Conservation (phyloP, 2,329 filamentous ascomycete species). For the Ophiocordyceps sinensis region DNA sequence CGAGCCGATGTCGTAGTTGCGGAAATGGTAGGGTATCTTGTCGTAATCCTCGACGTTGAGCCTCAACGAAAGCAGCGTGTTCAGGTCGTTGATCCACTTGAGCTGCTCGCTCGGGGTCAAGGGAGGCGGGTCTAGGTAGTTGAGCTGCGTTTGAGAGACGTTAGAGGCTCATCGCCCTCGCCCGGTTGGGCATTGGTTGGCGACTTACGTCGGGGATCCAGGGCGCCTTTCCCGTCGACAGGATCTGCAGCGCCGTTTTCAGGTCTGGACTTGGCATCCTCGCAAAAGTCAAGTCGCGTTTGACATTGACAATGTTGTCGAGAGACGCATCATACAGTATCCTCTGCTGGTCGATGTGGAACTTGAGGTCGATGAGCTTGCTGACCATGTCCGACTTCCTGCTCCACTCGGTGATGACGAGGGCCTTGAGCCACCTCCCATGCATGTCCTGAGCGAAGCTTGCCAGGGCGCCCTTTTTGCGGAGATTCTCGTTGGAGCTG, state of each 20-base stretch:
- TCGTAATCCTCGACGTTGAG: constrained; percentile 77
- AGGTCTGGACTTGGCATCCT: constrained; percentile 83
- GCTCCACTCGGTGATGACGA: constrained; percentile 86
- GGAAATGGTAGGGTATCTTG: constrained; percentile 58
- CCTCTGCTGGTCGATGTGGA: constrained; percentile 53
- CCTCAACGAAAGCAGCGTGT: constrained; percentile 68
- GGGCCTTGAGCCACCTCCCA: constrained; percentile 79
- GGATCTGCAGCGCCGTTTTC: constrained; percentile 71
- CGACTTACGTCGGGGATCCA: constrained; percentile 64
- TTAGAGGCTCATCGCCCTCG: neutral
- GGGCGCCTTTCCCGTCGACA: constrained; percentile 62
- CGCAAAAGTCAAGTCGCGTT: constrained; percentile 54
- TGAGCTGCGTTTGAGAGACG: constrained; percentile 34
- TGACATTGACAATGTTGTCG: constrained; percentile 54
- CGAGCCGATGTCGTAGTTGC: constrained; percentile 61
- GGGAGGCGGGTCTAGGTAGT: constrained; percentile 60
- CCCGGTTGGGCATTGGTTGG: too few species aligned
- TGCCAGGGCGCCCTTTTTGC: constrained; percentile 62
- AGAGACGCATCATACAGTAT: constrained; percentile 45
- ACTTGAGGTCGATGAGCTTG: constrained; percentile 76
- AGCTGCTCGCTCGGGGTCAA: constrained; percentile 59
- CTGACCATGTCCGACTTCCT: constrained; percentile 64
- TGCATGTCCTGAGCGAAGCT: constrained; percentile 69
- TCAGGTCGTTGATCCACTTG: constrained; percentile 63
- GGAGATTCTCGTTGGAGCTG: constrained; percentile 47